Percentiles rank a stretch among this genome's conserved stretches.
These are phyloP conservation scores for Dalechampia spathulata DNA, from an alignment of 441 rosid genomes.

Conservation along the genomic window DNA sequence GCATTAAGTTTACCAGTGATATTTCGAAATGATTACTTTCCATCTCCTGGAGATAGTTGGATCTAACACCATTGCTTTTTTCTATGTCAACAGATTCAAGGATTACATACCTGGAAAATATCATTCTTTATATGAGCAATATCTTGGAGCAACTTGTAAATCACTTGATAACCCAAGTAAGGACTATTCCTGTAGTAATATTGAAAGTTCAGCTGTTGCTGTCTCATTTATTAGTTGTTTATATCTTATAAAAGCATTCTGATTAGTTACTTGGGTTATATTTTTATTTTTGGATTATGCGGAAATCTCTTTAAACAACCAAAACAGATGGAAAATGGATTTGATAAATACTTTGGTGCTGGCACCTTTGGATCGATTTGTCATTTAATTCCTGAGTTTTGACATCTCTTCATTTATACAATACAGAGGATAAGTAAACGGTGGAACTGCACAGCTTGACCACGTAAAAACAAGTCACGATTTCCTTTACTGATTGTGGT, in stretches of 20 bases:
- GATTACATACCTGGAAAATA: slow-evolving; percentile 71
- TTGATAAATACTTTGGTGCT: not conserved
- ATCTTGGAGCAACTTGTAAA: slow-evolving; percentile 36
- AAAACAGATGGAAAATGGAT: not conserved
- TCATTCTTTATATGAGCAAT: slow-evolving; percentile 61
- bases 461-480: not conserved
- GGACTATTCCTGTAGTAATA: slow-evolving; percentile 7
- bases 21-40: not conserved
- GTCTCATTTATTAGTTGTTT: not conserved
- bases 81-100: slow-evolving; percentile 52
- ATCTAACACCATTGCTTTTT: slow-evolving; percentile 9
- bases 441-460: slow-evolving; percentile 1
- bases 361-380: not conserved
- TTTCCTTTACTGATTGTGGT: not conserved
- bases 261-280: not conserved
- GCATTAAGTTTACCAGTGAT: not conserved
- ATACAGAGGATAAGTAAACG: slow-evolving; percentile 7
- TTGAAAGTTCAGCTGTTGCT: not conserved
- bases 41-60: not conserved
- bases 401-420: not conserved
- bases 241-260: not conserved
- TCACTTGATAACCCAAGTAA: slow-evolving; percentile 22
- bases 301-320: not conserved
- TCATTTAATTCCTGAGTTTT: not conserved
- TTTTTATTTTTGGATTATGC: not conserved